Conservation (phyloP, 371 early-diverging fungal species). For the Syncephalastrum sp. region DNA sequence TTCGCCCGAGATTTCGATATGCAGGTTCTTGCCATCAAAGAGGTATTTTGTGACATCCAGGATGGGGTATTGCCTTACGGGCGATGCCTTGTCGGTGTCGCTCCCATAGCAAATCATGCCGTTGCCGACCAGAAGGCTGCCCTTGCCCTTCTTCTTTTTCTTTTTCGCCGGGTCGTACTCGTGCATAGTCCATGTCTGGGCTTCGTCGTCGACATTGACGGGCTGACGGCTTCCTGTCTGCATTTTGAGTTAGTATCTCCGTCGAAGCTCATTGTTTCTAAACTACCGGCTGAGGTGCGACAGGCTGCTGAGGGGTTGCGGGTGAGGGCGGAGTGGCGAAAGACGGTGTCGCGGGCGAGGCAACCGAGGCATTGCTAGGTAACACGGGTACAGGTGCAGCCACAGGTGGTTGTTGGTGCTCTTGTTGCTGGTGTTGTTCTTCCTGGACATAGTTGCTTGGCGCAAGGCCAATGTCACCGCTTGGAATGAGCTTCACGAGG, state of each 20-base stretch:
- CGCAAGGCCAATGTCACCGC: conserved; percentile 67
- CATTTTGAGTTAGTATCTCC: not conserved
- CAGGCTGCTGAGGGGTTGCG: not conserved
- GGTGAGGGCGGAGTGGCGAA: not conserved
- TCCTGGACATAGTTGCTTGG: conserved; percentile 78
- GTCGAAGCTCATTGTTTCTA: not conserved
- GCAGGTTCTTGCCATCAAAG: conserved; percentile 56
- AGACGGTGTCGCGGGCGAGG: not conserved
- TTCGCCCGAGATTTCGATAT: conserved; percentile 54
- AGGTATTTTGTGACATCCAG: conserved; percentile 55
- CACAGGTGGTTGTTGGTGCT: conserved; percentile 6
- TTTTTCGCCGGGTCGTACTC: conserved; percentile 52
- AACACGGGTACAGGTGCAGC: conserved; percentile 16
- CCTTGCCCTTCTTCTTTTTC: conserved; percentile 70
- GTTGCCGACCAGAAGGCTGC: conserved; percentile 64
- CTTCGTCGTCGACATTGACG: conserved; percentile 25
- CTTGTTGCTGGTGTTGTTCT: conserved; percentile 15
- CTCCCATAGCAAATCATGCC: conserved; percentile 62
- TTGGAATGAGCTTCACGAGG: conserved; percentile 54
- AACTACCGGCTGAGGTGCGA: not conserved
- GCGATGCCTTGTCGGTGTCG: conserved; percentile 66
- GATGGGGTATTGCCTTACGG: conserved; percentile 62
- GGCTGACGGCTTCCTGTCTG: conserved; percentile 2
- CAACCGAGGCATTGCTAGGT: not conserved
- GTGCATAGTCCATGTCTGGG: conserved; percentile 38